Base-by-base conservation (phyloP, 495 filamentous ascomycete genomes). In the Friedmanniomyces endolithicus region DNA sequence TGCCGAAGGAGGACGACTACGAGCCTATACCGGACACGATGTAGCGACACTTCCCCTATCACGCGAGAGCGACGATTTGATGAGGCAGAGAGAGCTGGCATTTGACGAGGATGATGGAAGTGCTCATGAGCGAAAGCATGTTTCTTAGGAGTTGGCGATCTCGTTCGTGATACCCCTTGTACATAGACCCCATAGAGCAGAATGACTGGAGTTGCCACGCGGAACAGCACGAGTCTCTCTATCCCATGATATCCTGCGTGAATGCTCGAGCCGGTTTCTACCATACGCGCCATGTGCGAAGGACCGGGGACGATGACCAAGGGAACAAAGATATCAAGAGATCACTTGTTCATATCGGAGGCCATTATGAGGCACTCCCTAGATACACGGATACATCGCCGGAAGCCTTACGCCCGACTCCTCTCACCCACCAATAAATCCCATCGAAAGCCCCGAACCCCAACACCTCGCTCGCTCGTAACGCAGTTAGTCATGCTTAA, bases 1-100 rank as follows among this genome's bases (percentile, higher is more conserved):
- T 95, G 47, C 86, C 89, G 2, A 75, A 79, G 0, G 90, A 95
- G 67, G 88, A 84, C 53, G 88, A 86, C 11, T 95, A 96, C 70
- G 86, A 92, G 67, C 72, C 86, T 25, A 83, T 85, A 57, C 82
- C 79, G 22, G 60, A 63, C 24, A 37, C 53, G 27, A 39, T 20
- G 54, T 60, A 41, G 49, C 27, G 9, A 31, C 27, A 9, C 9
- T 40, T 27, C 19, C 7, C 14, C n/a, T 14, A 41, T 41, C 6
- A n/a, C 17, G 14, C 14, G 6, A 2, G 37, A 41, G 3, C 14
- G 37, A 41, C 12, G 37, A 4, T 4, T 41, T 41, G 4, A 19
- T 41, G 37, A 19, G 17, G 12, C 12, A 19, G 6, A 6, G 37
- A 41, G 6, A 14, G 37, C 37, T n/a, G 37, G 37, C 14, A 41